These are phyloP conservation scores for Schoenoplectus tabernaemontani DNA, from an alignment of 202 grass and related monocot species.

Conservation along the genomic window DNA sequence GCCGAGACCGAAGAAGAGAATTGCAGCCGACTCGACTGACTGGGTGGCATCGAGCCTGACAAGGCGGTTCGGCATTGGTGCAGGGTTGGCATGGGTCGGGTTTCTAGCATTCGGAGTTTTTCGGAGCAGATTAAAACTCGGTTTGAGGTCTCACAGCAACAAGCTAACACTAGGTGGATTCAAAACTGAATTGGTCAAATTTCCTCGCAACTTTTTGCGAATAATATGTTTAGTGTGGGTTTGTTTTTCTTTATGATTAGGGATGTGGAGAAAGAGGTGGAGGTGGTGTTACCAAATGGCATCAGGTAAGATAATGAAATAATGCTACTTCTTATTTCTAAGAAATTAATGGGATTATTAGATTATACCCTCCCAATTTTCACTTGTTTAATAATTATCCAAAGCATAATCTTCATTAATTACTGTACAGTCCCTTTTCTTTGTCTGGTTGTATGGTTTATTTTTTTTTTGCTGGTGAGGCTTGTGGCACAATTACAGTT, in stretches of 20 bases:
- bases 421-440: no score
- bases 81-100: slow-evolving; percentile 71
- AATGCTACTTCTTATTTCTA: not conserved
- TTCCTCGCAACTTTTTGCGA: no score
- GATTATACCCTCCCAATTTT: not conserved
- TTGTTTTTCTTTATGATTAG: slow-evolving; percentile 25
- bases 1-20: slow-evolving; percentile 35
- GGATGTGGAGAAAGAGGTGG: slow-evolving; percentile 63
- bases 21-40: slow-evolving; percentile 52
- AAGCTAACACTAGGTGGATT: slow-evolving; percentile 83
- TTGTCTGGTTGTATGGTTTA: no score
- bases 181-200: not conserved
- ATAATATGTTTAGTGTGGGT: not conserved
- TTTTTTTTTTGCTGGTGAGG: no score
- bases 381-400: not conserved
- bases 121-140: slow-evolving; percentile 98
- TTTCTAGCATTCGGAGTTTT: slow-evolving; percentile 79
- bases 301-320: slow-evolving; percentile 36
- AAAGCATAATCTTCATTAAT: not conserved
- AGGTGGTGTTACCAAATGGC: slow-evolving; percentile 78
- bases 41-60: slow-evolving; percentile 83
- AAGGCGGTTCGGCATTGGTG: slow-evolving; percentile 81
- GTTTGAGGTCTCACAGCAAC: slow-evolving; percentile 77
- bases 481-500: no score
- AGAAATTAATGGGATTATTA: not conserved